phyloP scores from a whole-genome alignment of 192 early-diverging fungal genomes.

The Radiomyces spectabilis region DNA sequence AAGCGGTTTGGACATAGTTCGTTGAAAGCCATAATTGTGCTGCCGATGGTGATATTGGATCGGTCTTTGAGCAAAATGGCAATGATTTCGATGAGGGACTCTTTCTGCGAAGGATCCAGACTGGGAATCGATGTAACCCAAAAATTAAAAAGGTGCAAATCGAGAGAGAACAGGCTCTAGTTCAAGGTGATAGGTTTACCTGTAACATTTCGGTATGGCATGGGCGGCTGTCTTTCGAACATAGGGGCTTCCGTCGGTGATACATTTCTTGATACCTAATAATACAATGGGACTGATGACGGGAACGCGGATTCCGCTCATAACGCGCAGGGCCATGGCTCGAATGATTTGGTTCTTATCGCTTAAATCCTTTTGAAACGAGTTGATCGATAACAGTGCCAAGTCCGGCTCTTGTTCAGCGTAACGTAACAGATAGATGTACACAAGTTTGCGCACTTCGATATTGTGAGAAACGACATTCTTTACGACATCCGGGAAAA shows the following conservation, averaged over 20 bases:
- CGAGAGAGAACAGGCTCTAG: too few relatives aligned
- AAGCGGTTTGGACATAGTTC: slow-evolving; percentile 80
- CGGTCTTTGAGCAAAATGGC: slow-evolving; percentile 71
- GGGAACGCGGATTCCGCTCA: slow-evolving; percentile 90
- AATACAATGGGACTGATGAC: slow-evolving; percentile 90
- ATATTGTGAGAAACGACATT: slow-evolving; percentile 89
- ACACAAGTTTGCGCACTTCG: slow-evolving; percentile 90
- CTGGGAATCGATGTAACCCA: too few relatives aligned
- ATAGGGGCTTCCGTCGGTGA: slow-evolving; percentile 82
- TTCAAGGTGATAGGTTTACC: too few relatives aligned
- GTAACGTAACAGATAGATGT: slow-evolving; percentile 93
- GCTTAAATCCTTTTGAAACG: slow-evolving; percentile 93
- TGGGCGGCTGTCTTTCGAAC: slow-evolving; percentile 90
- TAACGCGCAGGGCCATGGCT: slow-evolving; percentile 91
- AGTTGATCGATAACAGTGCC: slow-evolving; percentile 92
- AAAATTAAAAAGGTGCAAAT: too few relatives aligned
- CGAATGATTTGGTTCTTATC: slow-evolving; percentile 91
- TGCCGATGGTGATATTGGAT: slow-evolving; percentile 82
- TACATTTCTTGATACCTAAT: slow-evolving; percentile 82
- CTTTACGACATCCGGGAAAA: slow-evolving; percentile 94
- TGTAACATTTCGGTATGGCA: slow-evolving; percentile 82
- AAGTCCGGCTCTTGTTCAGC: slow-evolving; percentile 96
- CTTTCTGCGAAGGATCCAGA: slow-evolving; percentile 69
- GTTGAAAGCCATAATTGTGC: slow-evolving; percentile 77
- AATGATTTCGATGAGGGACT: slow-evolving; percentile 73